Conservation (phyloP, 805 yeast genomes). For the Kodamaea jinghongensis region DNA sequence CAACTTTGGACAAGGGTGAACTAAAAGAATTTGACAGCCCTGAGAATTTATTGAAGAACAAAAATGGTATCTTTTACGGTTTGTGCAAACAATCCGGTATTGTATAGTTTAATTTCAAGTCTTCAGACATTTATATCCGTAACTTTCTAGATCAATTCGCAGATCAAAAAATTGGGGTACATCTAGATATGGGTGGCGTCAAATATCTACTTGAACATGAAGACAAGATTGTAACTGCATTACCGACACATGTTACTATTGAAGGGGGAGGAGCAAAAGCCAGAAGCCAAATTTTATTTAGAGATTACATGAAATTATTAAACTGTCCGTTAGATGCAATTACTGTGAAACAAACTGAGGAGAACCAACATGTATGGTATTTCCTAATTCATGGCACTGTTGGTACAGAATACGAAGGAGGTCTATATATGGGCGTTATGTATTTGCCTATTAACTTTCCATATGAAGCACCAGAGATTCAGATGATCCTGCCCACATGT, state of each 20-base stretch:
- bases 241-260: not conserved
- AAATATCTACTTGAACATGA: not conserved
- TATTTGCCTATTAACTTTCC: constrained; percentile 16
- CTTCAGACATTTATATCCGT: too few species aligned
- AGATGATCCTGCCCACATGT: constrained; percentile 18
- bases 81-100: constrained; percentile 48
- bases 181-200: not conserved
- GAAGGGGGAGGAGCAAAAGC: too few species aligned
- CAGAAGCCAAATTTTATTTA: constrained; percentile 1
- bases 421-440: constrained; percentile 15
- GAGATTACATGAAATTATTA: constrained; percentile 10
- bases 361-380: constrained; percentile 15
- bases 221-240: constrained; percentile 1
- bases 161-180: not conserved
- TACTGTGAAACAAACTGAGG: constrained; percentile 13
- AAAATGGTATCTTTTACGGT: constrained; percentile 47
- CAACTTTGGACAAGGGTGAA: constrained; percentile 71
- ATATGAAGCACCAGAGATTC: constrained; percentile 17
- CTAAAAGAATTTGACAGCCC: constrained; percentile 80
- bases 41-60: constrained; percentile 39
- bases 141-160: too few species aligned
- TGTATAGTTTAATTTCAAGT: constrained; percentile 6
- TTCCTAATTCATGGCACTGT: constrained; percentile 14
- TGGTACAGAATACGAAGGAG: constrained; percentile 13
- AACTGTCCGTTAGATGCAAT: constrained; percentile 11